Base-by-base conservation (phyloP, 805 yeast genomes). In the Hanseniaspora clermontiae region DNA sequence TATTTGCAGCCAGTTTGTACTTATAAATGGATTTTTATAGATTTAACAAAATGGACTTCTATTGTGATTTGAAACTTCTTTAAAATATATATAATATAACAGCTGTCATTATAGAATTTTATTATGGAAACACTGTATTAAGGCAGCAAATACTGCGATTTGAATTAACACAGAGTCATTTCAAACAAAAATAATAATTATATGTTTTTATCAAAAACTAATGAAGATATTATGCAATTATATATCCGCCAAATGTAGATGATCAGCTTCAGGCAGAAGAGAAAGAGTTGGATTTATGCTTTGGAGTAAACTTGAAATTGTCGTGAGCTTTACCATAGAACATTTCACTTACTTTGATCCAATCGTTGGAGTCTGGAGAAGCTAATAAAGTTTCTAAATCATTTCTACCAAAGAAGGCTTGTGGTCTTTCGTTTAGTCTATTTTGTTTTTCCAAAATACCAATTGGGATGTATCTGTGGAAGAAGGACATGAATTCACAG, bases 291-390 rank as follows among this genome's bases (percentile, higher is more conserved):
- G 96, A 87, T 76, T 93, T 93, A 68, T 93, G 99, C 71, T 93
- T 93, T 55, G 99, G 98, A 55, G 77, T 77, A 66, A 89, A 93
- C 52, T 77, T 79, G 70, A 93, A 93, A 43, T 71, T 73, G 1
- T 80, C 84, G 55, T 83, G 80, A 0, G 84, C 86, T 57, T 87
- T 88, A 20, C 98, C 99, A 61, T 91, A 76, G 66, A 91, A 91
- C 95, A 90, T 80, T 69, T 93, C 98, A 17, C 95, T 80, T 61
- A 93, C 80, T 70, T 90, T 93, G 67, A 93, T 86, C 98, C 99
- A 93, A 70, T 93, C 98, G 64, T 77, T 78, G 70, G 83, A 87
- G 70, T 91, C 95, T 4, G 81, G 73, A 47, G 93, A 82, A 0
- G 90, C 97, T 61, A 93, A 74, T 64, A 88, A 74, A 0, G 96